A percentile compares a stretch with the other conserved stretches of the same genome.
phyloP scores from a whole-genome alignment of 2,329 filamentous ascomycete species.

The Chaetothyriales sp. region DNA sequence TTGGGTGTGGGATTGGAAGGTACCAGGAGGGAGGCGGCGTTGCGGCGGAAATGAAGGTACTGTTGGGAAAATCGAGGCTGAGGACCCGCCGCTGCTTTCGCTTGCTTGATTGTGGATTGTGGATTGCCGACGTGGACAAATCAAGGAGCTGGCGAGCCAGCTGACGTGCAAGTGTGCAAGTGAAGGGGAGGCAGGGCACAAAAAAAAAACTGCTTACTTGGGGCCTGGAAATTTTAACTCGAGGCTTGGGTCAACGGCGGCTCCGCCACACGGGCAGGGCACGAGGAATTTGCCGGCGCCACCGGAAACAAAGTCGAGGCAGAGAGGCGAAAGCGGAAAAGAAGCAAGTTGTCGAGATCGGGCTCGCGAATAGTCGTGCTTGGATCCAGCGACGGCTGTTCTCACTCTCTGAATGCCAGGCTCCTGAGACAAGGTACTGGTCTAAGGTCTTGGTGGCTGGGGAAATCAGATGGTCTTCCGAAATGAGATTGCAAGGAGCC shows the following conservation, averaged over 20 bases:
- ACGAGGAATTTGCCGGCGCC: neutral
- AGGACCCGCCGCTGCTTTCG: neutral
- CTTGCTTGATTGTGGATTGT: neutral
- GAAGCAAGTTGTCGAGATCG: neutral
- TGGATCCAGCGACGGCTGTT: neutral
- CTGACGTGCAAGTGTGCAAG: neutral
- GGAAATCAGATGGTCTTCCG: neutral
- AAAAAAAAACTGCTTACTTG: neutral
- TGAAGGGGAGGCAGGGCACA: neutral
- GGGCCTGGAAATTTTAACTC: neutral
- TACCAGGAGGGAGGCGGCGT: neutral
- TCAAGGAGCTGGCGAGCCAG: neutral
- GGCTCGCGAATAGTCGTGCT: neutral
- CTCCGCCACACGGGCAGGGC: neutral
- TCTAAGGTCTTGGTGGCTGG: neutral
- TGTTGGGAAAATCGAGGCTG: neutral
- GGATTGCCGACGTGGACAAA: neutral
- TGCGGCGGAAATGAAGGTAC: neutral
- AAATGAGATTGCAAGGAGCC: neutral
- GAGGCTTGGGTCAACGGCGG: neutral
- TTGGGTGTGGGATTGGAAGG: neutral
- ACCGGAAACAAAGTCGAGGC: neutral
- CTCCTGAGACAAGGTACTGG: neutral
- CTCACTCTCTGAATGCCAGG: neutral
- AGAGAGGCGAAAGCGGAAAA: neutral